These are phyloP conservation scores for Basidioascus undulatus DNA, from an alignment of 768 basidiomycete genomes.

Conservation along the genomic window DNA sequence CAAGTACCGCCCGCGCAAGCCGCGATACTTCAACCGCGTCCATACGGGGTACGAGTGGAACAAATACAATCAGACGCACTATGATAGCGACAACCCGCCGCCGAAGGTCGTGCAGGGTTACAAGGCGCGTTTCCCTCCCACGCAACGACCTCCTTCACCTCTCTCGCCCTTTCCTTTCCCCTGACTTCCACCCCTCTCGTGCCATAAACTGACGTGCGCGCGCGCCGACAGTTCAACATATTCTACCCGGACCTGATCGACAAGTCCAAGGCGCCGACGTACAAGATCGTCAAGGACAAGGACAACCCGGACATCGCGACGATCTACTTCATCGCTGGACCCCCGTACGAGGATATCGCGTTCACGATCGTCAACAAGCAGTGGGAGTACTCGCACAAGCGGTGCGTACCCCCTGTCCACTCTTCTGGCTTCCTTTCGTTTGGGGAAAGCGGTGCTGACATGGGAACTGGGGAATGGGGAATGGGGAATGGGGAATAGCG, in stretches of 20 bases:
- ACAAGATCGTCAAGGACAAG: constrained; percentile 78
- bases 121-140: constrained; percentile 30
- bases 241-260: constrained; percentile 99
- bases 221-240: constrained; percentile 79
- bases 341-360: constrained; percentile 91
- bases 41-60: constrained; percentile 99
- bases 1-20: constrained; percentile 90
- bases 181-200: not conserved
- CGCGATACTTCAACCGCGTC: constrained; percentile 93
- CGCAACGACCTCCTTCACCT: constrained; percentile 9
- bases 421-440: not conserved
- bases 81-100: constrained; percentile 95
- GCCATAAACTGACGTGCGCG: not conserved
- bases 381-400: constrained; percentile 96
- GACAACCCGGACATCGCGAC: constrained; percentile 90
- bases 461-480: too few species aligned
- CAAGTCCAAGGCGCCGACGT: constrained; percentile 87
- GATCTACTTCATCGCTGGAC: constrained; percentile 81
- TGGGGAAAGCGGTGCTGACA: too few species aligned
- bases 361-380: constrained; percentile 93
- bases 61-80: constrained; percentile 99
- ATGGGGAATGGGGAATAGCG: too few species aligned
- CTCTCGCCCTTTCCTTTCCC: not conserved
- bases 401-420: constrained; percentile 24
- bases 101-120: constrained; percentile 99